Evolutionary conservation across 2,329 filamentous ascomycete species (phyloP).

Genomic region (Helotiales sp.): DNA sequence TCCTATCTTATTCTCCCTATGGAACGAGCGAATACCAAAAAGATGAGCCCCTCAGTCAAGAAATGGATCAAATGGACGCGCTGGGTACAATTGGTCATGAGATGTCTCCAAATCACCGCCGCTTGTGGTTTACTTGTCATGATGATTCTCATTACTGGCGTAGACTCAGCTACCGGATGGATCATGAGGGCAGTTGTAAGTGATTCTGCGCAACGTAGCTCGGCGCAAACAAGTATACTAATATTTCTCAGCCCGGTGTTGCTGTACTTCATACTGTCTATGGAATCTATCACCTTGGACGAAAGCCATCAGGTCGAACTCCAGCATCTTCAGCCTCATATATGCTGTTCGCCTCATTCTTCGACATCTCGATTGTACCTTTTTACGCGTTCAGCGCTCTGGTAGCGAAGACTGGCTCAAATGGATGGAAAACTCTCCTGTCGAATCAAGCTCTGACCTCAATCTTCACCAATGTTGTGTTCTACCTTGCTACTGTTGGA

Average conservation of each 20-base stretch:
- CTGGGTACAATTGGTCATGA: conserved; percentile 66
- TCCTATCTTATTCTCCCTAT: conserved; percentile 65
- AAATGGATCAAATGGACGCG: conserved; percentile 68
- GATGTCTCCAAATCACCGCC: conserved; percentile 66
- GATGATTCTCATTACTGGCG: conserved; percentile 73
- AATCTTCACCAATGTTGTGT: conserved; percentile 65
- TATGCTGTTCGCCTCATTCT: conserved; percentile 76
- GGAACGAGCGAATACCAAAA: conserved; percentile 58
- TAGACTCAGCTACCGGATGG: conserved; percentile 67
- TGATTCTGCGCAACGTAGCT: not conserved
- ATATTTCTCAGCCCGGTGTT: conserved; percentile 65
- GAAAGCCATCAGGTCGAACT: conserved; percentile 68
- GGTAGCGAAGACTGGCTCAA: conserved; percentile 40
- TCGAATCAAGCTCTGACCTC: conserved; percentile 52
- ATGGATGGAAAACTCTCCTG: conserved; percentile 69
- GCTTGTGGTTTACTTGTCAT: conserved; percentile 72
- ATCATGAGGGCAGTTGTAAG: conserved; percentile 75
- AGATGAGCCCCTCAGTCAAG: conserved; percentile 72
- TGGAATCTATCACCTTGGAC: conserved; percentile 75
- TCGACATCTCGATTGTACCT: conserved; percentile 61
- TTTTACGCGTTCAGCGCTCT: conserved; percentile 58
- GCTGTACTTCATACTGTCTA: conserved; percentile 73
- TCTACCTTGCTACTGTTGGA: conserved; percentile 64
- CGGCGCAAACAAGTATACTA: conserved; percentile 16
- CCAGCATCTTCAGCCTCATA: conserved; percentile 85